These are phyloP conservation scores for Geotrichum restrictum DNA, from an alignment of 1,139 yeast genomes.

Conservation along the genomic window DNA sequence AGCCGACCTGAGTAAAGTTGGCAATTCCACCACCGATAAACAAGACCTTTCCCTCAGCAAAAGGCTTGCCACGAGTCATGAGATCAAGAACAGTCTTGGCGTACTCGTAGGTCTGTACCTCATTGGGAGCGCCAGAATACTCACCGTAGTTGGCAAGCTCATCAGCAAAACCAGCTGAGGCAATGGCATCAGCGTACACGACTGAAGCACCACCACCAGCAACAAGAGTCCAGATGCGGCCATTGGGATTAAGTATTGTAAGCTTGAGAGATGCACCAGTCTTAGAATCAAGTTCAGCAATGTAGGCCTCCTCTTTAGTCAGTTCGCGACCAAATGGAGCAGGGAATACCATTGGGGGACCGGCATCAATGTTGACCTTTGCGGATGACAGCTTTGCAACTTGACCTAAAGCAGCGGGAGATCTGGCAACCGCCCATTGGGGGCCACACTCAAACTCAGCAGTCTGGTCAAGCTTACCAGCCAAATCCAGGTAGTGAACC, in stretches of 20 bases:
- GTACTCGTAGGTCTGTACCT: slow-evolving; percentile 47
- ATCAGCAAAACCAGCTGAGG: slow-evolving; percentile 45
- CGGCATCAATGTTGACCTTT: slow-evolving; percentile 41
- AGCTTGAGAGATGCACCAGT: slow-evolving; percentile 48
- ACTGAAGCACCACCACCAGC: slow-evolving; percentile 41
- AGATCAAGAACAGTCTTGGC: slow-evolving; percentile 48
- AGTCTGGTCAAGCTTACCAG: slow-evolving; percentile 48
- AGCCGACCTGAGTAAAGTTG: slow-evolving; percentile 48
- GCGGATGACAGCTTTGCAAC: slow-evolving; percentile 27
- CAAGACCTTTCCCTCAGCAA: slow-evolving; percentile 43
- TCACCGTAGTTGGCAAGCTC: slow-evolving; percentile 49
- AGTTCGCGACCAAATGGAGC: slow-evolving; percentile 50
- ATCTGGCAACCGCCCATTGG: slow-evolving; percentile 47
- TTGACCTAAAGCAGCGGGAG: slow-evolving; percentile 44
- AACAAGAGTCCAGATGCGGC: slow-evolving; percentile 46
- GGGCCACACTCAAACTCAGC: slow-evolving; percentile 50
- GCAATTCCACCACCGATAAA: slow-evolving; percentile 50
- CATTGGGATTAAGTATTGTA: slow-evolving; percentile 44
- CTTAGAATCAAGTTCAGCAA: slow-evolving; percentile 48
- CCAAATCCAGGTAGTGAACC: slow-evolving; percentile 47
- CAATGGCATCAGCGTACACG: slow-evolving; percentile 48
- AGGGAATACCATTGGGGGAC: slow-evolving; percentile 49
- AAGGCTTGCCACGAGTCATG: slow-evolving; percentile 44
- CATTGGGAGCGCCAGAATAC: slow-evolving; percentile 45
- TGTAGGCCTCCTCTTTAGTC: slow-evolving; percentile 46